phyloP scores from a whole-genome alignment of 768 basidiomycete genomes.

The Floccularia luteovirens region DNA sequence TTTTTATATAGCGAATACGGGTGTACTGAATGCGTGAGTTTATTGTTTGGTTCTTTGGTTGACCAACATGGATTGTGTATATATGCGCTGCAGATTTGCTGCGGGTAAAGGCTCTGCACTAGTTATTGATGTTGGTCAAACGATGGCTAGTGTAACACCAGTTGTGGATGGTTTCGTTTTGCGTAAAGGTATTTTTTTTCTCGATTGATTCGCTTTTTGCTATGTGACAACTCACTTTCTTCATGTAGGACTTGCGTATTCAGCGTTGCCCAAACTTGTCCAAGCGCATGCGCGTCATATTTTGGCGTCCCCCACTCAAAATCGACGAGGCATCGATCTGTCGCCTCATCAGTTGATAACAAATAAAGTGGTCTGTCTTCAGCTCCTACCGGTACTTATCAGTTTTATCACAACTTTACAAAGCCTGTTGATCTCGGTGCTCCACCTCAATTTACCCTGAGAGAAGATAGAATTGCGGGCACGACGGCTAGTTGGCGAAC shows the following conservation, averaged over 20 bases:
- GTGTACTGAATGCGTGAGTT: slow-evolving; percentile 88
- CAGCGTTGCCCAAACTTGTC: slow-evolving; percentile 72
- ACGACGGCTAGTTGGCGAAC: slow-evolving; percentile 78
- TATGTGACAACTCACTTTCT: not conserved
- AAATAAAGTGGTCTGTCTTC: slow-evolving; percentile 52
- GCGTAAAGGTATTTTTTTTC: slow-evolving; percentile 83
- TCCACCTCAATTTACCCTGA: slow-evolving; percentile 58
- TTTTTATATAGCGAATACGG: slow-evolving; percentile 93
- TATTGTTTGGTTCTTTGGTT: slow-evolving; percentile 2
- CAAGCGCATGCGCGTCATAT: slow-evolving; percentile 71
- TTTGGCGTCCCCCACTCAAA: slow-evolving; percentile 39
- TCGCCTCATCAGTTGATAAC: slow-evolving; percentile 85
- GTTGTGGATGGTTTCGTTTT: slow-evolving; percentile 98
- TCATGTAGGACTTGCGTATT: slow-evolving; percentile 64
- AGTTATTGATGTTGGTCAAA: slow-evolving; percentile 89
- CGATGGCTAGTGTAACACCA: slow-evolving; percentile 86
- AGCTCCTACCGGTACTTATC: not conserved
- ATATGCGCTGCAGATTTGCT: slow-evolving; percentile 59
- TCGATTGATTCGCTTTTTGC: not conserved
- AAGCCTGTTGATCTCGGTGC: slow-evolving; percentile 70
- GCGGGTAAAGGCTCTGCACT: slow-evolving; percentile 97
- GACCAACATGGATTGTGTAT: slow-evolving; percentile 3
- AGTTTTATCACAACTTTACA: slow-evolving; percentile 5
- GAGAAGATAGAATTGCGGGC: slow-evolving; percentile 63
- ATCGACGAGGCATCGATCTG: slow-evolving; percentile 57